Evolutionary conservation across 1,284 basidiomycete species (phyloP).

Genomic region (Peniophora sp.): DNA sequence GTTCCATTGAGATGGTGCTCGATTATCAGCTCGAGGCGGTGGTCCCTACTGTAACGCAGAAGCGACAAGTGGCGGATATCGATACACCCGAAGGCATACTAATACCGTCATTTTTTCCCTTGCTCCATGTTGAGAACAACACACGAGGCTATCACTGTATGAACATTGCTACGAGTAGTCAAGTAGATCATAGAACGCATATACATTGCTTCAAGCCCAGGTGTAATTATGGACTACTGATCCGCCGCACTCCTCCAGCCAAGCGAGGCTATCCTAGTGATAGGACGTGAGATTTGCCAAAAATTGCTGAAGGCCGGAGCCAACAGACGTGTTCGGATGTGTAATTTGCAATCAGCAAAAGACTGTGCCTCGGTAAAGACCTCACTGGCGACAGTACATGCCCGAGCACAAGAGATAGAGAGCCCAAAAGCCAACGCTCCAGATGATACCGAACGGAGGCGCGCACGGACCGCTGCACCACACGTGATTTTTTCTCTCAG

Average conservation of each 20-base stretch:
- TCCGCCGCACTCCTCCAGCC: background rate
- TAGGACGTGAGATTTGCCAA: conserved; percentile 38
- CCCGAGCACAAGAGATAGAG: conserved; percentile 82
- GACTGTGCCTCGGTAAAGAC: conserved; percentile 86
- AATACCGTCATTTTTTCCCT: no score
- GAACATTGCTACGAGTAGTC: no score
- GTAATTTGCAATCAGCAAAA: conserved; percentile 94
- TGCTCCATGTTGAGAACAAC: no score
- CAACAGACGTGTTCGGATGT: conserved; percentile 76
- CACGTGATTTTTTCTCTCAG: background rate
- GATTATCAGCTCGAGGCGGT: no score
- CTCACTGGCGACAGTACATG: conserved; percentile 88
- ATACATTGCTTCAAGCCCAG: no score
- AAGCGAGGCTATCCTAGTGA: background rate
- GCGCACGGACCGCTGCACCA: background rate
- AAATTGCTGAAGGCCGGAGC: conserved; percentile 77
- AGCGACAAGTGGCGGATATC: no score
- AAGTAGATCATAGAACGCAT: no score
- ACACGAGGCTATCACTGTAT: no score
- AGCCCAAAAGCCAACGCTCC: conserved; percentile 1
- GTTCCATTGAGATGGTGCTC: no score
- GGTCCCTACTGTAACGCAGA: no score
- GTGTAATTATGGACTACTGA: no score
- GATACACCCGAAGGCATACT: no score
- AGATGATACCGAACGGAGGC: conserved; percentile 6